phyloP scores from a whole-genome alignment of 2,329 filamentous ascomycete species.

The Pezicula neosporulosa region DNA sequence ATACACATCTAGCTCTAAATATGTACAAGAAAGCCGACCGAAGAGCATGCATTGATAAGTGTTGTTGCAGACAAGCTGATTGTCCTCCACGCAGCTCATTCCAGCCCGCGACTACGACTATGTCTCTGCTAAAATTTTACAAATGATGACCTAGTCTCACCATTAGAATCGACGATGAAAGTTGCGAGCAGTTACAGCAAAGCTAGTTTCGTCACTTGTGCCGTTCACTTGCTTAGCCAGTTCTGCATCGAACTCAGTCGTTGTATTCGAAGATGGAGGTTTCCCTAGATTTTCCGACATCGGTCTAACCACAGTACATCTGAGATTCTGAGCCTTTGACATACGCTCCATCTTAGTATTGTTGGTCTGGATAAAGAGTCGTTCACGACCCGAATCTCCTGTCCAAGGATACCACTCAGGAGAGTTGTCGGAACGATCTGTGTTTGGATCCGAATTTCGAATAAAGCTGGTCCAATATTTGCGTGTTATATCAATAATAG shows the following conservation, averaged over 20 bases:
- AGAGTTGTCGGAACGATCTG: background rate
- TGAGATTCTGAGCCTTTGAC: background rate
- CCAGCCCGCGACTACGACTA: no score
- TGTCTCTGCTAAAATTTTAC: background rate
- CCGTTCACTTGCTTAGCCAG: background rate
- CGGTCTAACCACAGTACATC: background rate
- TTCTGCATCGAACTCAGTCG: background rate
- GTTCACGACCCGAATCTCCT: background rate
- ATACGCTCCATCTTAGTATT: background rate
- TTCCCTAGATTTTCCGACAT: background rate
- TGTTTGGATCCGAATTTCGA: constrained; percentile 59
- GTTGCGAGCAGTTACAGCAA: background rate
- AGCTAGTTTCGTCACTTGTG: background rate
- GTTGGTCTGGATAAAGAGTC: background rate
- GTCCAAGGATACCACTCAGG: background rate
- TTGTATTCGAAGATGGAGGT: background rate
- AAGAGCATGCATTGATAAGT: background rate
- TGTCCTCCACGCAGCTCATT: no score
- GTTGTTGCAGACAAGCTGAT: no score
- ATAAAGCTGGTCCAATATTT: constrained; percentile 74
- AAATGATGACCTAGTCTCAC: background rate
- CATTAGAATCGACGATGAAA: background rate
- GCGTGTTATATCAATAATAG: constrained; percentile 58
- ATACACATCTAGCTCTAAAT: background rate
- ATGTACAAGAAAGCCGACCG: background rate